Percentiles rank a stretch among this genome's conserved stretches.
Evolutionary conservation across 148 eudicot genomes (phyloP).

Genomic region (Nyssa sinensis): DNA sequence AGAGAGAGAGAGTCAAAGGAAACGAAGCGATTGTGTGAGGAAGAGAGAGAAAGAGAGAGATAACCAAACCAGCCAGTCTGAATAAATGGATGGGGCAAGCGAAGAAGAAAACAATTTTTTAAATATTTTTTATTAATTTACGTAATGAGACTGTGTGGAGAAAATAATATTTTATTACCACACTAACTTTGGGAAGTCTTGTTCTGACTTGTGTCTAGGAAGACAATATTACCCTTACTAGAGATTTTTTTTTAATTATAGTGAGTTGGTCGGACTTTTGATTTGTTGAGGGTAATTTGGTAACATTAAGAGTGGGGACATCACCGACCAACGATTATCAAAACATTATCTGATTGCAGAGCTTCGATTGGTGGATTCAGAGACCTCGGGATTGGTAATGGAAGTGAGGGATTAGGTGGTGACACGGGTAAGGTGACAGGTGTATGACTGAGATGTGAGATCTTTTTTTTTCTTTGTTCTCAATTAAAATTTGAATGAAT

Average conservation of each 20-base stretch:
- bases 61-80: not conserved
- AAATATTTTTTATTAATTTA: not conserved
- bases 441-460: too few relatives aligned
- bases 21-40: not conserved
- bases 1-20: not conserved
- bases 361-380: too few relatives aligned
- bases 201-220: not conserved
- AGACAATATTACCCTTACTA: not conserved
- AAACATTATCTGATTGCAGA: too few relatives aligned
- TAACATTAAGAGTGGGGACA: too few relatives aligned
- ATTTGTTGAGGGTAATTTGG: not conserved
- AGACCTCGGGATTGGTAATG: too few relatives aligned
- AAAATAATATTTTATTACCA: not conserved
- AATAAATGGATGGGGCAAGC: conserved; percentile 16
- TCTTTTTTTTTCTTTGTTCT: too few relatives aligned
- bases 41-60: not conserved
- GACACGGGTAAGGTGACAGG: too few relatives aligned
- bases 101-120: conserved; percentile 4
- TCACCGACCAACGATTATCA: conserved; percentile 5
- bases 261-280: too few relatives aligned
- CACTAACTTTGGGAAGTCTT: not conserved
- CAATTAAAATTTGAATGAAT: too few relatives aligned
- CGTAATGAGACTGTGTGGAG: not conserved
- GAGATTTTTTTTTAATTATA: not conserved
- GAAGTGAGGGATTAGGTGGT: too few relatives aligned